Evolutionary conservation across 1,284 basidiomycete genomes (phyloP), one percentile per base, ranked within the genome.

Genomic region (Cutaneotrichosporon cutaneum): DNA sequence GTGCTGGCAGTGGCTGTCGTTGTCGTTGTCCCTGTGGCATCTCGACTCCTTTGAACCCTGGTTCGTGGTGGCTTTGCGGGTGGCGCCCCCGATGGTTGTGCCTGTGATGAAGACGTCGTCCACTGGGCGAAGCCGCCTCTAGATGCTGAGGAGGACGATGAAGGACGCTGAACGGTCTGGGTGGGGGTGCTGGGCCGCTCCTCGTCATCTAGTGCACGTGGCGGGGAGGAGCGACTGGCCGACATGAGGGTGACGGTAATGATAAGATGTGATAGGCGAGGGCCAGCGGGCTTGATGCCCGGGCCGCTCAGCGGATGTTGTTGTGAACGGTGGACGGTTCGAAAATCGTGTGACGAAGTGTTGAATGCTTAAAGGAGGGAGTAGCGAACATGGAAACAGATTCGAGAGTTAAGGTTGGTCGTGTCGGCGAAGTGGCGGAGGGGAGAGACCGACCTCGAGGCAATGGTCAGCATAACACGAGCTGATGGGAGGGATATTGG

Each of bases 221-320:
- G 35, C 35, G 35, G 52, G 22, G 52, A 42, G 39, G 39, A 39
- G 21, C 52, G 52, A 26, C 35, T 54, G 33, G 52, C 52, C 52
- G 52, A 54, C 52, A 54, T 54, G 52, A 36, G 52, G 52, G 22
- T 33, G 52, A 51, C 27, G 48, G 48, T 51, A 32, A 51, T 51
- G 26, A 18, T 32, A n/a, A 18, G 18, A 18, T 51, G 48, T 7
- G 9, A 32, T 27, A 32, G 48, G 48, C 27, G 48, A 51, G 48
- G 24, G 48, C 48, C 48, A 18, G 39, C 39, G 48, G 48, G 48
- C 48, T 51, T 9, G 26, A 54, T 39, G 52, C 52, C 52, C 52
- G 33, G 35, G 35, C 33, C 24, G 35, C 52, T 54, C 48, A 18
- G 27, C 48, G 48, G 48, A 22, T 45, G 44, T 45, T 45, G 44